These are phyloP conservation scores for Beta lomatogona DNA, from an alignment of 179 eudicot species.

Conservation along the genomic window DNA sequence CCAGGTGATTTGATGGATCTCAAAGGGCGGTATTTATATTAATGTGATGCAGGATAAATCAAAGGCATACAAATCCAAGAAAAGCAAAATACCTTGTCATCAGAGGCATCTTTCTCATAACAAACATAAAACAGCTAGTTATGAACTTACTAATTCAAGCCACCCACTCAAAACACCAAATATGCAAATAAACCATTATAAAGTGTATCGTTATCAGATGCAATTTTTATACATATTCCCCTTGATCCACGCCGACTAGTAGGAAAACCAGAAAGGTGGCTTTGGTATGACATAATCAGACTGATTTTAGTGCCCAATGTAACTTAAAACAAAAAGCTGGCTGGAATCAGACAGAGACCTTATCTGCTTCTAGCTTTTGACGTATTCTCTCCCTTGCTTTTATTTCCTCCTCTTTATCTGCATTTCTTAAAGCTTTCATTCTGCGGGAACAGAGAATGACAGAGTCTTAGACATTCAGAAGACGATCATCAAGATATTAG, in stretches of 20 bases:
- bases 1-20: background rate
- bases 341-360: constrained; percentile 42
- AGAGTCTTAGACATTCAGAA: constrained; percentile 3
- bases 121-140: background rate
- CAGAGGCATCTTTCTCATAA: background rate
- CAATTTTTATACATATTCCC: background rate
- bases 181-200: background rate
- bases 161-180: constrained; percentile 6
- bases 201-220: background rate
- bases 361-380: constrained; percentile 69
- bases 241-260: background rate
- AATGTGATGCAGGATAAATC: background rate
- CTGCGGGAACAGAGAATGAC: constrained; percentile 36
- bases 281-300: constrained; percentile 1
- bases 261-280: background rate
- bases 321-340: background rate
- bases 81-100: background rate
- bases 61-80: background rate
- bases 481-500: constrained; percentile 1
- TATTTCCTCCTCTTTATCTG: constrained; percentile 64
- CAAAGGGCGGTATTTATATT: background rate
- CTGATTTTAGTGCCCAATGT: background rate
- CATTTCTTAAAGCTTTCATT: constrained; percentile 47
- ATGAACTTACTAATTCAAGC: background rate
- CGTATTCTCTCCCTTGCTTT: constrained; percentile 64